Conservation (phyloP, 108 stramenopile genomes). For the Skeletonema potamos region DNA sequence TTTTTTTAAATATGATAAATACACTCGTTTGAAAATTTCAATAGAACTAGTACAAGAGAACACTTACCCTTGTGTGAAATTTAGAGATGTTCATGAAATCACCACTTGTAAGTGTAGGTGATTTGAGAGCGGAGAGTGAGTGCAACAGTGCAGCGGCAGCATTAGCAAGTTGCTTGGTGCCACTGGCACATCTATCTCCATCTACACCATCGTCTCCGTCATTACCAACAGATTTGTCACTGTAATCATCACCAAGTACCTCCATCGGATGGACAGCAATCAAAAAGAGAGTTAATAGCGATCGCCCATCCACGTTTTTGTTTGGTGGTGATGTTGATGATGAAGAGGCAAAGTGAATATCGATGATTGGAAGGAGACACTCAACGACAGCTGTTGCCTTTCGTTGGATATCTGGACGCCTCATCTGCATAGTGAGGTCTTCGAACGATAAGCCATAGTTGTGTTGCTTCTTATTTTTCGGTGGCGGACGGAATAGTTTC, state of each 20-base stretch:
- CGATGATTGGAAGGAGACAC: constrained; percentile 16
- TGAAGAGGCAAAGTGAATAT: background rate
- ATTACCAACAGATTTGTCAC: no score
- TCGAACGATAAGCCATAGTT: constrained; percentile 11
- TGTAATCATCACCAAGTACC: constrained; percentile 33
- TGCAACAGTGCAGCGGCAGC: background rate
- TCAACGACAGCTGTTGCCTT: constrained; percentile 12
- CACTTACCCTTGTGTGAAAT: background rate
- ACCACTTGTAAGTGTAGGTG: background rate
- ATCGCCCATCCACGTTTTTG: constrained; percentile 16
- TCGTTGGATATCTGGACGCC: constrained; percentile 17
- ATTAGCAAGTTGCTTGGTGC: background rate
- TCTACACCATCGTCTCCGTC: constrained; percentile 2
- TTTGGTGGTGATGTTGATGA: background rate
- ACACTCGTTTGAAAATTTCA: no score
- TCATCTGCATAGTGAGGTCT: constrained; percentile 22
- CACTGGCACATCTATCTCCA: background rate
- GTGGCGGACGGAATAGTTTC: background rate
- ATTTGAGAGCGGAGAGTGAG: background rate
- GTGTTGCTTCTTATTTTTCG: background rate
- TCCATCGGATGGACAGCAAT: constrained; percentile 35
- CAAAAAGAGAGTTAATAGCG: constrained; percentile 22
- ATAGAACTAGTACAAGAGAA: no score
- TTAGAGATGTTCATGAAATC: background rate
- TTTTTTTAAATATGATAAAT: background rate